These are phyloP conservation scores for Neurospora terricola DNA, from an alignment of 495 filamentous ascomycete species.

Conservation along the genomic window DNA sequence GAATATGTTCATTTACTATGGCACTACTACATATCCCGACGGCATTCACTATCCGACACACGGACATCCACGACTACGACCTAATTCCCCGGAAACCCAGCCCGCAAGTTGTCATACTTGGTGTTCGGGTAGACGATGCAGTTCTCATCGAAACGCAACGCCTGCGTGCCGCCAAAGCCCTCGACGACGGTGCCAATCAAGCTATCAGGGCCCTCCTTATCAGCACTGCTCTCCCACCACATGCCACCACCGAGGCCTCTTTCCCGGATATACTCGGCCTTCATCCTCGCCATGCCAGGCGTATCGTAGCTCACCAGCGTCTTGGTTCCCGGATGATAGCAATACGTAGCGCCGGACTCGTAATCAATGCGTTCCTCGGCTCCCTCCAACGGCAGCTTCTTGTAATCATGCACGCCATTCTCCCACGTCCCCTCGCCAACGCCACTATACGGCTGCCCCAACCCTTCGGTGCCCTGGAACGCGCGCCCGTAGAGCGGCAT, in stretches of 20 bases:
- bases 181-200: conserved; percentile 62
- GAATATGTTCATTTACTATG: background rate
- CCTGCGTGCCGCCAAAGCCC: conserved; percentile 38
- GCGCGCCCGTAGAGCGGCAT: conserved; percentile 90
- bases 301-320: conserved; percentile 77
- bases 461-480: conserved; percentile 67
- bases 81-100: conserved; percentile 41
- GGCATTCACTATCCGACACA: background rate
- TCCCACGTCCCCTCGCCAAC: conserved; percentile 78
- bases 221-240: conserved; percentile 94
- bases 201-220: conserved; percentile 57
- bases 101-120: conserved; percentile 71
- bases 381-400: conserved; percentile 49
- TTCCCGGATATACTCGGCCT: conserved; percentile 58
- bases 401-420: conserved; percentile 81
- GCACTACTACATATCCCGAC: background rate
- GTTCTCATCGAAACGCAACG: conserved; percentile 54
- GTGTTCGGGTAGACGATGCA: conserved; percentile 60
- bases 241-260: conserved; percentile 71
- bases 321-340: conserved; percentile 50
- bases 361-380: conserved; percentile 41
- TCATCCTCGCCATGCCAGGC: conserved; percentile 50
- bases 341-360: conserved; percentile 57
- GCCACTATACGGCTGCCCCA: conserved; percentile 57
- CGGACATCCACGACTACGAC: background rate